Evolutionary conservation across 2,329 filamentous ascomycete genomes (phyloP).

Genomic region (Aureobasidium subglaciale): DNA sequence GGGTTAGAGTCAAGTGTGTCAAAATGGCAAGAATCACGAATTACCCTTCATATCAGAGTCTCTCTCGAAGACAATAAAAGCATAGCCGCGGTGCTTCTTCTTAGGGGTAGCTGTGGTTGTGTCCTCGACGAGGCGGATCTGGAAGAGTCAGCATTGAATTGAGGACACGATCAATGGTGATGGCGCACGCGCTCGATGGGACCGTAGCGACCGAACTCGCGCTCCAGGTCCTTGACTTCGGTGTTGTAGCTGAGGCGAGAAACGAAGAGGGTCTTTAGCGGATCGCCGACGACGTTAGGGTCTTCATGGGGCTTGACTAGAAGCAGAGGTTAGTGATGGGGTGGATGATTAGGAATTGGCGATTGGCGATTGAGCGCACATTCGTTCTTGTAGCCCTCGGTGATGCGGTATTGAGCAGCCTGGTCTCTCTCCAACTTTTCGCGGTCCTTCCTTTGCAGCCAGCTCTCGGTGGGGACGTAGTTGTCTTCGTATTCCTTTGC

Average conservation of each 20-base stretch:
- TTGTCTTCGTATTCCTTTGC: conserved; percentile 65
- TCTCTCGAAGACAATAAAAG: conserved; percentile 92
- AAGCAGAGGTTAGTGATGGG: neutral
- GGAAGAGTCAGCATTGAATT: conserved; percentile 17
- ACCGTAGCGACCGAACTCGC: conserved; percentile 88
- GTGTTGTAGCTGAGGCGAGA: conserved; percentile 83
- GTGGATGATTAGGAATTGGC: neutral
- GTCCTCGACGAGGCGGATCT: conserved; percentile 80
- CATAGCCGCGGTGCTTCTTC: conserved; percentile 80
- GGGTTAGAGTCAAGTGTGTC: conserved; percentile 28
- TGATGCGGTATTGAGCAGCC: conserved; percentile 55
- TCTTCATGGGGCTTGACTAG: conserved; percentile 77
- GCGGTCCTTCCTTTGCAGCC: conserved; percentile 80
- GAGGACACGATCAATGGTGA: conserved; percentile 17
- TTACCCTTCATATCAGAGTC: conserved; percentile 98
- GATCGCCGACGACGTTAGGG: conserved; percentile 81
- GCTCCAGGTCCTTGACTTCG: conserved; percentile 81
- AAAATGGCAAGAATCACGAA: conserved; percentile 34
- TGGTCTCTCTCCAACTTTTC: conserved; percentile 73
- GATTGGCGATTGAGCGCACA: conserved; percentile 13
- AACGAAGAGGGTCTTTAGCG: conserved; percentile 92
- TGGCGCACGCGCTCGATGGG: conserved; percentile 78
- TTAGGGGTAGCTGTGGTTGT: conserved; percentile 31
- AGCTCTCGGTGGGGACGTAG: conserved; percentile 82
- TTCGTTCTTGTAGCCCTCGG: conserved; percentile 52